These are phyloP conservation scores for Tricholoma hemisulphureum DNA, from an alignment of 768 basidiomycete genomes.

Conservation along the genomic window DNA sequence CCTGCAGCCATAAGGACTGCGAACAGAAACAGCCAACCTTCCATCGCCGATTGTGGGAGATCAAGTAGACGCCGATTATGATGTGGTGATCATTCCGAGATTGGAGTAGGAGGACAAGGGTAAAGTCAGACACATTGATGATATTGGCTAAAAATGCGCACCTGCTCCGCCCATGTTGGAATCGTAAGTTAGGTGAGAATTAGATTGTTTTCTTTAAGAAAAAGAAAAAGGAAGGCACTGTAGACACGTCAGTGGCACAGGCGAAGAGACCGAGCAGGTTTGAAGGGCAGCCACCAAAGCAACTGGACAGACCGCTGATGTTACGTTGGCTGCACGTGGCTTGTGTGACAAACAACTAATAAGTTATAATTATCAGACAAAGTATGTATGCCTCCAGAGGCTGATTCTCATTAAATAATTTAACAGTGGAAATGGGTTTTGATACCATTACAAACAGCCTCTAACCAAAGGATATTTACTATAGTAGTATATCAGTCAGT, in stretches of 20 bases:
- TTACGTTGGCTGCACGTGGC: not conserved
- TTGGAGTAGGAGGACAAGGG: not conserved
- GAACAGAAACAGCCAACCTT: slow-evolving; percentile 97
- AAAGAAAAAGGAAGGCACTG: not conserved
- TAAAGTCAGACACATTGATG: slow-evolving; percentile 9
- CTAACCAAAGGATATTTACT: not conserved
- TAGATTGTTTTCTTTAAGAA: not conserved
- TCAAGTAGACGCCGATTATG: not conserved
- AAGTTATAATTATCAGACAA: too few species aligned
- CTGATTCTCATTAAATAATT: not conserved
- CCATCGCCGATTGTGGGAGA: slow-evolving; percentile 6
- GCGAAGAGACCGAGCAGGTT: not conserved
- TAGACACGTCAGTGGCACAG: not conserved
- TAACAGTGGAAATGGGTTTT: not conserved
- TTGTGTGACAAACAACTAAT: not conserved
- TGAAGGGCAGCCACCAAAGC: not conserved
- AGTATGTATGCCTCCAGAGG: not conserved
- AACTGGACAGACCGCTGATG: not conserved
- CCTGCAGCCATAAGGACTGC: slow-evolving; percentile 94
- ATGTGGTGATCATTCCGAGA: not conserved
- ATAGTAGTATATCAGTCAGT: slow-evolving; percentile 39
- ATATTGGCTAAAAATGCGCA: slow-evolving; percentile 25
- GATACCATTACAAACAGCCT: not conserved
- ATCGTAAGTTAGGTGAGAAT: not conserved
- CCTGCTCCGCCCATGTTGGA: slow-evolving; percentile 43